A percentile compares a stretch with the other conserved stretches of the same genome.
Conservation (phyloP, 176 grass and related monocot genomes). For the Metroxylon sagu region DNA sequence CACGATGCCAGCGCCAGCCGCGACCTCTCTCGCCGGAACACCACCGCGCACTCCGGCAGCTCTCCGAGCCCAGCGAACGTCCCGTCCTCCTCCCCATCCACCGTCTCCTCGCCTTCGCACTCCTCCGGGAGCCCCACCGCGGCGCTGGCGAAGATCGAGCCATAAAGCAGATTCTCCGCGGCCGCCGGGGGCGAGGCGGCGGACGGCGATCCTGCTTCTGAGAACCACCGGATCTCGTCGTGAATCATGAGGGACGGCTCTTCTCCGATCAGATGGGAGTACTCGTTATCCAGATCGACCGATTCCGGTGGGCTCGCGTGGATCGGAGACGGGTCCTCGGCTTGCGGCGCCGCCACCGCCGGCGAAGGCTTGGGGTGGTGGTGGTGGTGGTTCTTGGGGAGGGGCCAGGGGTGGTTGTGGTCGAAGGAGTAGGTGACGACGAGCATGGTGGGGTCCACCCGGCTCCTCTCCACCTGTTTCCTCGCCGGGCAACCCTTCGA, state of each 20-base stretch:
- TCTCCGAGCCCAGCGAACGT: constrained; percentile 71
- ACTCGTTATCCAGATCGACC: too few species aligned
- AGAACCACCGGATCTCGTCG: constrained; percentile 46
- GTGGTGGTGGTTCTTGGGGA: constrained; percentile 45
- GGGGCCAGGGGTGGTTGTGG: constrained; percentile 66
- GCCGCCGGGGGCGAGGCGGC: constrained; percentile 34
- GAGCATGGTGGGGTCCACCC: constrained; percentile 57
- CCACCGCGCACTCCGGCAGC: constrained; percentile 76
- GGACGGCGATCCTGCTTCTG: constrained; percentile 40
- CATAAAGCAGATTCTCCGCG: constrained; percentile 40
- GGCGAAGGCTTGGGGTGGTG: constrained; percentile 16
- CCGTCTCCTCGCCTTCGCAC: constrained; percentile 25
- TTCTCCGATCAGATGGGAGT: too few species aligned
- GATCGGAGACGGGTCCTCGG: not conserved
- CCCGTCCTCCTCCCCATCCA: constrained; percentile 46
- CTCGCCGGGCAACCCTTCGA: constrained; percentile 89
- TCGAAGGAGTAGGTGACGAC: constrained; percentile 92
- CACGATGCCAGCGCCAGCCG: constrained; percentile 11
- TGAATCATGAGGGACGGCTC: too few species aligned
- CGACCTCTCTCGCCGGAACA: constrained; percentile 46
- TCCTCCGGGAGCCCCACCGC: constrained; percentile 38
- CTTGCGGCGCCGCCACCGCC: not conserved
- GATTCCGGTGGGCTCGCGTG: too few species aligned
- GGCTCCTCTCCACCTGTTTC: constrained; percentile 90
- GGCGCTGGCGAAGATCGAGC: constrained; percentile 37